A percentile compares a stretch with the other conserved stretches of the same genome.
These are phyloP conservation scores for Fusarium phyllophilum DNA, from an alignment of 2,329 filamentous ascomycete species.

Conservation along the genomic window DNA sequence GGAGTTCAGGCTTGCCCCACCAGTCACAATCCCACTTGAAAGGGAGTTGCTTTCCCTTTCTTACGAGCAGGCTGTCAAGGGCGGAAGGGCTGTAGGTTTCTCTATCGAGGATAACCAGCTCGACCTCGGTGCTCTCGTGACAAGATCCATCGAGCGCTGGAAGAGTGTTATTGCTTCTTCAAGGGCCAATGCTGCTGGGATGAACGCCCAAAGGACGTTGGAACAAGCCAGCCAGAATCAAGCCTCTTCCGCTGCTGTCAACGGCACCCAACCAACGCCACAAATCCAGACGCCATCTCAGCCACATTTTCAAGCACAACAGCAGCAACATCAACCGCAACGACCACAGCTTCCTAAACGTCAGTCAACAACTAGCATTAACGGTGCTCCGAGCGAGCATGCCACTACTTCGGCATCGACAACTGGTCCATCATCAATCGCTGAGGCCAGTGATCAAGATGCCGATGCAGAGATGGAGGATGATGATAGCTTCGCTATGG, in stretches of 20 bases:
- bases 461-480: slow-evolving; percentile 67
- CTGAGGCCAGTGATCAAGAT: slow-evolving; percentile 59
- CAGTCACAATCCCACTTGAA: slow-evolving; percentile 63
- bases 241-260: slow-evolving; percentile 35
- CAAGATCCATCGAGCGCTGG: slow-evolving; percentile 69
- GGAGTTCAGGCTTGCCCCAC: slow-evolving; percentile 65
- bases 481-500: slow-evolving; percentile 64
- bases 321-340: slow-evolving; percentile 23
- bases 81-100: slow-evolving; percentile 56
- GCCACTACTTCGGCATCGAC: slow-evolving; percentile 47
- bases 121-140: slow-evolving; percentile 63
- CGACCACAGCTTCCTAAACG: slow-evolving; percentile 41
- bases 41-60: slow-evolving; percentile 59
- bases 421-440: slow-evolving; percentile 53
- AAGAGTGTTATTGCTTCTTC: slow-evolving; percentile 67
- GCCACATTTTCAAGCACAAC: slow-evolving; percentile 34
- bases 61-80: slow-evolving; percentile 57
- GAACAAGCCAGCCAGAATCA: slow-evolving; percentile 48
- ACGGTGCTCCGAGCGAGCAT: slow-evolving; percentile 48
- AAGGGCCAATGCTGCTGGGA: slow-evolving; percentile 55
- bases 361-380: slow-evolving; percentile 50
- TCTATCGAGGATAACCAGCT: slow-evolving; percentile 61
- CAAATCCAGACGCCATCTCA: slow-evolving; percentile 36
- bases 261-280: slow-evolving; percentile 31
- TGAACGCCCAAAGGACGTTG: slow-evolving; percentile 62